phyloP scores from a whole-genome alignment of 768 basidiomycete genomes.

The Obba rivulosa region DNA sequence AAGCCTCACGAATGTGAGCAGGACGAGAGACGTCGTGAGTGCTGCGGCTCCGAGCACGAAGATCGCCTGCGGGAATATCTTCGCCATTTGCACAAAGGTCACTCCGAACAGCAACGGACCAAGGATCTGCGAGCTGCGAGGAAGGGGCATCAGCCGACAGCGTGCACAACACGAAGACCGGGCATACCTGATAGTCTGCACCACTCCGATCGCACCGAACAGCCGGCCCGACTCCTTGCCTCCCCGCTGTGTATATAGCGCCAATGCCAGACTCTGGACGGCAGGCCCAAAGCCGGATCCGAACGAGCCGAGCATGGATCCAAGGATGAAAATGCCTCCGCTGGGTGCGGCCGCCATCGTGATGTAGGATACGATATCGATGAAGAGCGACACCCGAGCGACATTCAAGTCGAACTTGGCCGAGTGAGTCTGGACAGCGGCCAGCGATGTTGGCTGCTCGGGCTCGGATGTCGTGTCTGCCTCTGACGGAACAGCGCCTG shows the following conservation, averaged over 20 bases:
- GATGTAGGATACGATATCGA: conserved; percentile 50
- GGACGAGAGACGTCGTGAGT: conserved; percentile 35
- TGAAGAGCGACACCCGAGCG: conserved; percentile 51
- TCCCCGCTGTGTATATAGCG: conserved; percentile 50
- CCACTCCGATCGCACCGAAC: conserved; percentile 75
- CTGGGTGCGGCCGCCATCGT: conserved; percentile 38
- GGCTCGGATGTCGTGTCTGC: conserved; percentile 2
- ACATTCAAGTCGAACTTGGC: conserved; percentile 65
- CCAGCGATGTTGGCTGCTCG: conserved; percentile 5
- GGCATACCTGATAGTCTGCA: conserved; percentile 60
- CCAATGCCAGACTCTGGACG: conserved; percentile 64
- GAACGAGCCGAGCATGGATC: conserved; percentile 47
- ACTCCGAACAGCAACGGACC: conserved; percentile 71
- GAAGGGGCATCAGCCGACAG: neutral
- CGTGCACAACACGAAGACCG: neutral
- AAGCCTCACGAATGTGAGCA: conserved; percentile 45
- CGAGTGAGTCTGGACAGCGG: conserved; percentile 27
- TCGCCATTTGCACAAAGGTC: conserved; percentile 67
- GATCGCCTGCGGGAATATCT: conserved; percentile 60
- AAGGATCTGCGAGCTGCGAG: conserved; percentile 54
- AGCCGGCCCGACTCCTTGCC: conserved; percentile 65
- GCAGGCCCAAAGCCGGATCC: conserved; percentile 63
- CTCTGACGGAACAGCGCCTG: neutral
- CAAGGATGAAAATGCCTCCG: conserved; percentile 45
- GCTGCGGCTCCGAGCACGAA: conserved; percentile 51